A percentile compares a stretch with the other conserved stretches of the same genome.
Conservation (phyloP, 2,329 filamentous ascomycete species). For the Penicillium sp. region DNA sequence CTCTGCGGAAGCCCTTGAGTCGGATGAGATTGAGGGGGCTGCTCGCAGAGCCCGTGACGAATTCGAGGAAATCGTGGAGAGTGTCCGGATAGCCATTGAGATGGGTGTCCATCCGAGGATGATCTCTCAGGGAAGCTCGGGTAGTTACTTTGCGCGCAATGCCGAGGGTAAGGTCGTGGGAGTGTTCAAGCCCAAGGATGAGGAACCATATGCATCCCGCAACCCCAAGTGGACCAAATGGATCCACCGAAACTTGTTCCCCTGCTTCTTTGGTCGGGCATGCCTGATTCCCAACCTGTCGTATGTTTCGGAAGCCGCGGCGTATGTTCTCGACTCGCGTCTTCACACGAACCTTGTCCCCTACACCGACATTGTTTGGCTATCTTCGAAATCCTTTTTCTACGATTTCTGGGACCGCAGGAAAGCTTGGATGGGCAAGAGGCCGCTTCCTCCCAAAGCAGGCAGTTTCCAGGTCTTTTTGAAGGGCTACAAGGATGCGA, state of each 20-base stretch:
- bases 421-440: slow-evolving; percentile 78
- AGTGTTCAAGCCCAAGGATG: slow-evolving; percentile 98
- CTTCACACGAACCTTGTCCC: slow-evolving; percentile 85
- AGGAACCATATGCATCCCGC: slow-evolving; percentile 90
- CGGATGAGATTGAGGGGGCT: slow-evolving; percentile 53
- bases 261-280: slow-evolving; percentile 89
- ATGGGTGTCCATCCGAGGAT: slow-evolving; percentile 86
- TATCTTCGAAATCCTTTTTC: slow-evolving; percentile 94
- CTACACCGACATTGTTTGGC: slow-evolving; percentile 86
- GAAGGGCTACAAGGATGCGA: slow-evolving; percentile 94
- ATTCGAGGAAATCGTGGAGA: slow-evolving; percentile 82
- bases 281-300: slow-evolving; percentile 95
- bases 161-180: slow-evolving; percentile 86
- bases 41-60: slow-evolving; percentile 69
- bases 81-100: slow-evolving; percentile 80
- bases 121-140: slow-evolving; percentile 94
- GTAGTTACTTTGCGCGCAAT: slow-evolving; percentile 93
- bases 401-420: slow-evolving; percentile 96
- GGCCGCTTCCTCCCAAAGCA: slow-evolving; percentile 74
- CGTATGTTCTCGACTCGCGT: slow-evolving; percentile 86
- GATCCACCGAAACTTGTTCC: slow-evolving; percentile 95
- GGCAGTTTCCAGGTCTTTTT: slow-evolving; percentile 97
- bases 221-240: slow-evolving; percentile 99
- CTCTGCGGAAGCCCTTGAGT: slow-evolving; percentile 63
- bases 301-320: slow-evolving; percentile 96